phyloP scores from a whole-genome alignment of 345 rosid genomes.

The Turritis glabra region DNA sequence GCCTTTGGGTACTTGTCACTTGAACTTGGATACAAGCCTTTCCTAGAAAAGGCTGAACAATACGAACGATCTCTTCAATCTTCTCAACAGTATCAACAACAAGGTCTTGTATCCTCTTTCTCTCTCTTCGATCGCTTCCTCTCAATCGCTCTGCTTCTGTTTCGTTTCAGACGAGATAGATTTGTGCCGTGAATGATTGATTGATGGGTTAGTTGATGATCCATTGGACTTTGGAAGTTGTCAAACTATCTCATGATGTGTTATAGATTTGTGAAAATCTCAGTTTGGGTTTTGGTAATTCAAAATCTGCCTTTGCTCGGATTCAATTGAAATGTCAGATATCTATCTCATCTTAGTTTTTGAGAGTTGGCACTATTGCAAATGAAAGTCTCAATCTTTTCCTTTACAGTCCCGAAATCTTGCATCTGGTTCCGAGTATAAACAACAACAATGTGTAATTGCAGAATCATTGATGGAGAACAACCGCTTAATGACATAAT shows the following conservation, averaged over 20 bases:
- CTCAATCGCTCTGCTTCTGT: slow-evolving; percentile 5
- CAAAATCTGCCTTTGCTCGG: not conserved
- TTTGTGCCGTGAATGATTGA: not conserved
- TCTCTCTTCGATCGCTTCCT: slow-evolving; percentile 6
- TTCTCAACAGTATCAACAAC: slow-evolving; percentile 22
- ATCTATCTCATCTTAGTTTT: not conserved
- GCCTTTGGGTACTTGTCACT: slow-evolving; percentile 74
- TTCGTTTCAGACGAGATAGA: not conserved
- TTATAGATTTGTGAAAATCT: not conserved
- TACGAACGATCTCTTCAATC: slow-evolving; percentile 36
- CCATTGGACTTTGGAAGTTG: not conserved
- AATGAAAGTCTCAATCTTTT: not conserved
- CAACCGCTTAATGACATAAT: not conserved
- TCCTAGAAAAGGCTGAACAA: slow-evolving; percentile 53
- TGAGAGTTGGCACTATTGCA: not conserved
- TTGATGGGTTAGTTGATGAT: not conserved
- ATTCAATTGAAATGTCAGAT: not conserved
- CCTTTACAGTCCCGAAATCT: not conserved
- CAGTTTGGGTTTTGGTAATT: not conserved
- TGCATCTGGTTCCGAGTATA: not conserved
- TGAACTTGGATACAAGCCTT: slow-evolving; percentile 70
- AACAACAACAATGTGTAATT: not conserved
- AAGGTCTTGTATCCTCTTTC: slow-evolving; percentile 24
- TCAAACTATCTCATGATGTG: not conserved
- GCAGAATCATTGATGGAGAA: not conserved